These are phyloP conservation scores for Pleurotus sapidus DNA, from an alignment of 768 basidiomycete genomes.

Conservation along the genomic window DNA sequence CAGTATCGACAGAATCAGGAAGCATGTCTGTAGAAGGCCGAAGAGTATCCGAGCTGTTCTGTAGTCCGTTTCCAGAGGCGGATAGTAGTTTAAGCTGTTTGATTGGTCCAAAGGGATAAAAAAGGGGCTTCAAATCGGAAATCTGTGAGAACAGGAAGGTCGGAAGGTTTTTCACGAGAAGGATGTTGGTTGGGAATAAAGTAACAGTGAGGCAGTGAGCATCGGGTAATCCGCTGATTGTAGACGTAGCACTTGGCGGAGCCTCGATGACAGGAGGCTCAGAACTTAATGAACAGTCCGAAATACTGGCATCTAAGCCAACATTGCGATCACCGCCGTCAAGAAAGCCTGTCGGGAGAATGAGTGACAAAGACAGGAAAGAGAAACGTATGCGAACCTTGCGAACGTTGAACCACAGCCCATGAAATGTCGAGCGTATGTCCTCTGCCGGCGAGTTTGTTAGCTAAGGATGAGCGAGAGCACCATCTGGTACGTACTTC, in stretches of 20 bases:
- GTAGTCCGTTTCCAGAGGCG: background rate
- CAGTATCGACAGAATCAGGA: slow-evolving; percentile 28
- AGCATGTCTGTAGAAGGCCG: slow-evolving; percentile 34
- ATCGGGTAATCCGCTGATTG: slow-evolving; percentile 21
- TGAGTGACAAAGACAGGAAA: background rate
- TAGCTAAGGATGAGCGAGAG: background rate
- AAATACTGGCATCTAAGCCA: slow-evolving; percentile 48
- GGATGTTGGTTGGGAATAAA: slow-evolving; percentile 40
- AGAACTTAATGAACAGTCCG: slow-evolving; percentile 15
- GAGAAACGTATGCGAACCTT: slow-evolving; percentile 41
- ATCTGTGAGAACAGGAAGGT: slow-evolving; percentile 62
- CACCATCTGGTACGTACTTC: slow-evolving; percentile 41
- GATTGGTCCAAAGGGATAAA: slow-evolving; percentile 70
- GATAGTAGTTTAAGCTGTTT: slow-evolving; percentile 45
- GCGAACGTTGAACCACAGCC: slow-evolving; percentile 86
- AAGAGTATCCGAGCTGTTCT: background rate
- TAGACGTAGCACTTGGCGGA: slow-evolving; percentile 28
- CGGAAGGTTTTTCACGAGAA: slow-evolving; percentile 67
- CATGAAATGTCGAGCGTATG: slow-evolving; percentile 80
- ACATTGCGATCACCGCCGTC: slow-evolving; percentile 79
- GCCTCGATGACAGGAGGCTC: slow-evolving; percentile 26
- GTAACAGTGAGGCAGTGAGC: slow-evolving; percentile 28
- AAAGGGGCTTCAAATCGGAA: slow-evolving; percentile 68
- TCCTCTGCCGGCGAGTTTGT: slow-evolving; percentile 40
- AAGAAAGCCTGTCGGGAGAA: slow-evolving; percentile 54